Conservation (phyloP, 176 grass and related monocot species). For the Lolium rigidum region DNA sequence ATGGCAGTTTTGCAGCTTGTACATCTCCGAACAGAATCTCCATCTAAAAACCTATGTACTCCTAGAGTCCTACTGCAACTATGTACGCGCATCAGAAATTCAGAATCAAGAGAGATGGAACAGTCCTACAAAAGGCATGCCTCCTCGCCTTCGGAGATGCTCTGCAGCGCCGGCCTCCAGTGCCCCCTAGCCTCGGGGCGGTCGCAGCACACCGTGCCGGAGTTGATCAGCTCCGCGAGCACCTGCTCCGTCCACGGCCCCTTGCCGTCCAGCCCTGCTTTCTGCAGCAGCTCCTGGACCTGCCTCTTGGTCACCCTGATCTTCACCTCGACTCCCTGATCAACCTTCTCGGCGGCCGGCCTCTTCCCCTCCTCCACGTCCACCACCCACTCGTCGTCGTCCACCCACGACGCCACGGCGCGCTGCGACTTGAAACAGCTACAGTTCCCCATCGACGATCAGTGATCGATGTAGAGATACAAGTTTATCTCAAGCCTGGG, state of each 20-base stretch:
- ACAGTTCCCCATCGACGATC: slow-evolving; percentile 51
- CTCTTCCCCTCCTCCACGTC: neutral
- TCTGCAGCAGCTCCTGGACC: slow-evolving; percentile 60
- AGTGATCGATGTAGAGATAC: neutral
- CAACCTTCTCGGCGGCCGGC: neutral
- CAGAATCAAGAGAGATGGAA: neutral
- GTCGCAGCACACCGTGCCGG: slow-evolving; percentile 33
- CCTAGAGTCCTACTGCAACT: neutral
- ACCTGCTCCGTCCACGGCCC: slow-evolving; percentile 41
- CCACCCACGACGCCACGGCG: slow-evolving; percentile 52
- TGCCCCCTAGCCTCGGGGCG: slow-evolving; percentile 23
- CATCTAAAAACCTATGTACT: neutral
- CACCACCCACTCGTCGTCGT: slow-evolving; percentile 57
- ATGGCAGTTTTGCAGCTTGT: too few relatives aligned
- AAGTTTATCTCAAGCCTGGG: neutral
- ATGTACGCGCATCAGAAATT: neutral
- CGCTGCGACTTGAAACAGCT: slow-evolving; percentile 46
- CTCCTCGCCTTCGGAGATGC: slow-evolving; percentile 54
- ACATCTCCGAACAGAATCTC: slow-evolving; percentile 41
- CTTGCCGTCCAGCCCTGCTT: slow-evolving; percentile 26
- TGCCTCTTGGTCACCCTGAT: slow-evolving; percentile 66
- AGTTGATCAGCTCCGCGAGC: slow-evolving; percentile 48
- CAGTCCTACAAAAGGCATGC: neutral
- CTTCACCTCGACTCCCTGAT: slow-evolving; percentile 51
- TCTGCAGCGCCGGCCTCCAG: slow-evolving; percentile 60